A percentile compares a stretch with the other conserved stretches of the same genome.
Evolutionary conservation across 345 rosid genomes (phyloP).

Genomic region (Gossypium ekmanianum): DNA sequence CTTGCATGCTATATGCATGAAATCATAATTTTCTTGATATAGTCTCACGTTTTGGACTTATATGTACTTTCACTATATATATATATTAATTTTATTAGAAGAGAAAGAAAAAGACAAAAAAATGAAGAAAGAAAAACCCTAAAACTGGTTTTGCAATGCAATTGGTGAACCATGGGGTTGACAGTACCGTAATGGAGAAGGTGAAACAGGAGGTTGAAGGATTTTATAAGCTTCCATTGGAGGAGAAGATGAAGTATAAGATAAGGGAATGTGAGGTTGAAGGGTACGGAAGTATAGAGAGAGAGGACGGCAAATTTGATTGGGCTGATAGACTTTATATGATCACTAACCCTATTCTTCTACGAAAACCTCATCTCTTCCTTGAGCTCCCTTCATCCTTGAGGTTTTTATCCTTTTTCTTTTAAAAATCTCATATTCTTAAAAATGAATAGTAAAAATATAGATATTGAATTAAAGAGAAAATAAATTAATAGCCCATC

Average conservation of each 20-base stretch:
- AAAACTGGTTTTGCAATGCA: not conserved
- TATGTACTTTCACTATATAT: not conserved
- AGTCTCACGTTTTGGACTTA: not conserved
- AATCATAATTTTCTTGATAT: not conserved
- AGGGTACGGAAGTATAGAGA: conserved; percentile 40
- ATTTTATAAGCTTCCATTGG: conserved; percentile 39
- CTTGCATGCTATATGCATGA: not conserved
- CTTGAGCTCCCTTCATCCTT: conserved; percentile 40
- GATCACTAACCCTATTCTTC: conserved; percentile 31
- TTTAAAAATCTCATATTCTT: too few species aligned
- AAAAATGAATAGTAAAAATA: too few species aligned
- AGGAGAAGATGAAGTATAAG: conserved; percentile 45
- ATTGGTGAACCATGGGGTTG: conserved; percentile 41
- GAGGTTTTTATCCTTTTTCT: conserved; percentile 23
- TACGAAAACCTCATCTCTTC: conserved; percentile 32
- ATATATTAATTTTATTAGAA: not conserved
- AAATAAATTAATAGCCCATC: too few species aligned
- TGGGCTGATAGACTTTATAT: conserved; percentile 48
- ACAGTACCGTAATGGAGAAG: conserved; percentile 29
- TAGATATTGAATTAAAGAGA: too few species aligned
- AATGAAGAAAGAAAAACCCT: not conserved
- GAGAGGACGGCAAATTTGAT: conserved; percentile 41
- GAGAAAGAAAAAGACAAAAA: not conserved
- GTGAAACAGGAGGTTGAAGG: conserved; percentile 32
- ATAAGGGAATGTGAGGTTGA: conserved; percentile 39